Conservation (phyloP, 129 eudicot genomes). For the Oenanthe sinensis region DNA sequence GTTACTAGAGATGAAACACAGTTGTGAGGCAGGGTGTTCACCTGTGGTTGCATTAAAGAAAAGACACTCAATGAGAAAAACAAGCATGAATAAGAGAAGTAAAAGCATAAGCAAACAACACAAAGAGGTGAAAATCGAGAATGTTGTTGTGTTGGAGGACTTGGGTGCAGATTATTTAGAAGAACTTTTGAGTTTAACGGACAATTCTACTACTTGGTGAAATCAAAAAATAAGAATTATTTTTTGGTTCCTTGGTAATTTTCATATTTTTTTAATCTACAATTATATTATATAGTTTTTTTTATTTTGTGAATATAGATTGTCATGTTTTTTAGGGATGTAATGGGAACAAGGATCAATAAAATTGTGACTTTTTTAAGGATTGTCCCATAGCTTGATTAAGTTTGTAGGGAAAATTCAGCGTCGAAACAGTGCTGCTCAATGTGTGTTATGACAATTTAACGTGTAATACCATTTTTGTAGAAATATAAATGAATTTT, state of each 20-base stretch:
- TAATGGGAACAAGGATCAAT: background rate
- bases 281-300: background rate
- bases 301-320: background rate
- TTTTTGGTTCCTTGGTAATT: background rate
- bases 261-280: background rate
- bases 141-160: slow-evolving; percentile 8
- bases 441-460: too few species aligned
- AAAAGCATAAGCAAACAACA: background rate
- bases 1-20: background rate
- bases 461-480: too few species aligned
- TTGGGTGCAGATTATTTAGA: slow-evolving; percentile 15
- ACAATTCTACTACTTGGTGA: background rate
- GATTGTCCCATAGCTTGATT: background rate
- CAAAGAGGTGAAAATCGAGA: background rate
- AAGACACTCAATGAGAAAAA: slow-evolving; percentile 2
- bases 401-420: background rate
- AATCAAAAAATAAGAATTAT: background rate
- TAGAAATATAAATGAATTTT: too few species aligned
- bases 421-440: background rate
- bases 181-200: slow-evolving; percentile 6
- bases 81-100: background rate
- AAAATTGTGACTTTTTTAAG: background rate
- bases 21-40: slow-evolving; percentile 12
- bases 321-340: background rate
- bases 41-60: slow-evolving; percentile 9